Percentiles rank a stretch among this genome's conserved stretches.
These are phyloP conservation scores for Fusarium chuoi DNA, from an alignment of 2,329 filamentous ascomycete species.

Conservation along the genomic window DNA sequence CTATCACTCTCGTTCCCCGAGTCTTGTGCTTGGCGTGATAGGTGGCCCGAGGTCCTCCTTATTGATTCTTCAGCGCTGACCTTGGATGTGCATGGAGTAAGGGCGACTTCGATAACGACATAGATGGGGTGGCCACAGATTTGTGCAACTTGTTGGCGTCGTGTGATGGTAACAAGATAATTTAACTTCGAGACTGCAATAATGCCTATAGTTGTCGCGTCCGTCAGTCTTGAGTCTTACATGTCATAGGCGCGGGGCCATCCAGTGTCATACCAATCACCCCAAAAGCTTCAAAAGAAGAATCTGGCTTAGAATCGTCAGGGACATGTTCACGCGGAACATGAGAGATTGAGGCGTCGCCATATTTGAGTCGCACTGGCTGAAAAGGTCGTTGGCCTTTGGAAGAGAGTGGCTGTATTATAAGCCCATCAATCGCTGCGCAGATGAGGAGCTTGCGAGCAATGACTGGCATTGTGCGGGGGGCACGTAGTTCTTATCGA, in stretches of 20 bases:
- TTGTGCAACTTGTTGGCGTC: conserved; percentile 87
- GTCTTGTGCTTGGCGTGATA: conserved; percentile 54
- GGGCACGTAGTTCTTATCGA: conserved; percentile 17
- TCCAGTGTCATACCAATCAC: conserved; percentile 60
- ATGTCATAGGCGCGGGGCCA: conserved; percentile 28
- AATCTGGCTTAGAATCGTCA: conserved; percentile 56
- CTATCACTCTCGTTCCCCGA: conserved; percentile 56
- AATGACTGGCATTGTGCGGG: conserved; percentile 74
- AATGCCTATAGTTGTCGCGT: conserved; percentile 67
- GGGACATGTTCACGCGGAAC: conserved; percentile 57
- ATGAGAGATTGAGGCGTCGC: conserved; percentile 60
- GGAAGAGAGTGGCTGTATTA: conserved; percentile 76
- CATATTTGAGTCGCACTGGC: conserved; percentile 77
- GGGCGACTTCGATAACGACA: conserved; percentile 85
- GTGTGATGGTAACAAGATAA: conserved; percentile 88
- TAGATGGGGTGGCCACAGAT: conserved; percentile 86
- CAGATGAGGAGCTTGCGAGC: conserved; percentile 83
- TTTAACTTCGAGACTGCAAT: conserved; percentile 83
- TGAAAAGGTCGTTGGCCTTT: conserved; percentile 67
- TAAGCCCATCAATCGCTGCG: conserved; percentile 83
- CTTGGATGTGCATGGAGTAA: conserved; percentile 87
- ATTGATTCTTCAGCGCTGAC: conserved; percentile 79
- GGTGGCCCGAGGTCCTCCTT: conserved; percentile 62
- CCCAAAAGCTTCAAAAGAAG: conserved; percentile 69
- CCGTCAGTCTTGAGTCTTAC: conserved; percentile 8